Percentiles rank a stretch among this genome's conserved stretches.
Evolutionary conservation across 2,329 filamentous ascomycete genomes (phyloP).

Genomic region (Colletotrichum orchidophilum): DNA sequence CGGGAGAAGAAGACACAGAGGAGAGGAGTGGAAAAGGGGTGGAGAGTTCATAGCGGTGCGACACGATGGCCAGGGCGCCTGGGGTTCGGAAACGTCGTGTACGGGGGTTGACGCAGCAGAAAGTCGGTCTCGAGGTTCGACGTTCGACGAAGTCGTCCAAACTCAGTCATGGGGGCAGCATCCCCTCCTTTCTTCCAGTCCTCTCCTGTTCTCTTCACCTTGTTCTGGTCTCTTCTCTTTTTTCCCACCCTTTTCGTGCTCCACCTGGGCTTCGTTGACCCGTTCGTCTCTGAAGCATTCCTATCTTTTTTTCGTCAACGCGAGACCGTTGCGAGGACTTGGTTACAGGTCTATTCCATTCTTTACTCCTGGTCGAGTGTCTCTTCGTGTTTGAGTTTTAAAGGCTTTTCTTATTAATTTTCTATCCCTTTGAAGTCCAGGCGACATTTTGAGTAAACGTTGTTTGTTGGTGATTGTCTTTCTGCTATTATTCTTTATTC

Average conservation of each 20-base stretch:
- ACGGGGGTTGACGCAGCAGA: conserved; percentile 9
- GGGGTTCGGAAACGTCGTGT: conserved; percentile 20
- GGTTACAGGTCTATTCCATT: conserved; percentile 23
- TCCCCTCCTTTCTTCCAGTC: background rate
- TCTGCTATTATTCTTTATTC: background rate
- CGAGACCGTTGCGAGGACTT: conserved; percentile 8
- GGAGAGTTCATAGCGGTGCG: conserved; percentile 15
- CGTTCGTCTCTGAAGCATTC: conserved; percentile 20
- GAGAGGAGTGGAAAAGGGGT: background rate
- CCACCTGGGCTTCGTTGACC: conserved; percentile 24
- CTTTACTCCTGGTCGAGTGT: conserved; percentile 31
- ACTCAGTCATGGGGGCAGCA: background rate
- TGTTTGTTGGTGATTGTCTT: background rate
- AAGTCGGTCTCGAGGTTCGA: background rate
- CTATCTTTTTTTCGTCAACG: conserved; percentile 21
- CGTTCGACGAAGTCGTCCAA: conserved; percentile 20
- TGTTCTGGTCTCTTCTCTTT: conserved; percentile 12
- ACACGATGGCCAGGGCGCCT: conserved; percentile 12
- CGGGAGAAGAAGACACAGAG: background rate
- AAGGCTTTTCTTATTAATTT: background rate
- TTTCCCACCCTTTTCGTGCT: conserved; percentile 15
- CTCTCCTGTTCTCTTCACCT: conserved; percentile 16
- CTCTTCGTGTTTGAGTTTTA: background rate
- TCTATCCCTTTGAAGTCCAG: conserved; percentile 15
- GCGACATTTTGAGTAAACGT: background rate